Evolutionary conservation across 495 filamentous ascomycete species (phyloP).

Genomic region (Penicillium mononematosum): DNA sequence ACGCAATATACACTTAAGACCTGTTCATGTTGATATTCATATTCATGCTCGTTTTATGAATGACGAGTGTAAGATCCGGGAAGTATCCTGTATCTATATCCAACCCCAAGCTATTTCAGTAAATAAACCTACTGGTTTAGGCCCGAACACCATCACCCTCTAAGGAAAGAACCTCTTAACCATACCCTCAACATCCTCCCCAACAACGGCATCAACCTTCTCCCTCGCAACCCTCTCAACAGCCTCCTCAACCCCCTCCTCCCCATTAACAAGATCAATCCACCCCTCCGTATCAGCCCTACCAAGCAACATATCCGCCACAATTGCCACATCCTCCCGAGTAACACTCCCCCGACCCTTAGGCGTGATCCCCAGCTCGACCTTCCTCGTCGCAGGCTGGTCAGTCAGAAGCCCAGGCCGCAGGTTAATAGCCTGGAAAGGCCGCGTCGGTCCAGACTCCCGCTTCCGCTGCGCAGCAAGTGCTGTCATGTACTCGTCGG

Average conservation of each 20-base stretch:
- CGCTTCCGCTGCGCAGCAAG: slow-evolving; percentile 48
- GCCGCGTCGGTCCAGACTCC: slow-evolving; percentile 34
- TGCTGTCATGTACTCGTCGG: slow-evolving; percentile 69
- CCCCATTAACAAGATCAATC: slow-evolving; percentile 60
- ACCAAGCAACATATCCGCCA: slow-evolving; percentile 64
- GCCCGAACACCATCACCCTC: background rate
- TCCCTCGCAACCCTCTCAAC: slow-evolving; percentile 63
- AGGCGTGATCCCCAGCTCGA: slow-evolving; percentile 62
- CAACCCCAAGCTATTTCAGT: background rate
- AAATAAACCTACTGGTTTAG: background rate
- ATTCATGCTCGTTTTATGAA: background rate
- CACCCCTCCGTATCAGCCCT: slow-evolving; percentile 57
- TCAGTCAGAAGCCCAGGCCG: slow-evolving; percentile 65
- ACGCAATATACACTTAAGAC: slow-evolving; percentile 4
- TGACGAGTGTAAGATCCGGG: background rate
- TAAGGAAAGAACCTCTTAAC: slow-evolving; percentile 40
- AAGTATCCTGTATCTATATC: background rate
- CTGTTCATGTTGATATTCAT: background rate
- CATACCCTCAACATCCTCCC: slow-evolving; percentile 59
- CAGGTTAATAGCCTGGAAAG: slow-evolving; percentile 65
- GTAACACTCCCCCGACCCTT: slow-evolving; percentile 54
- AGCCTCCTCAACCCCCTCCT: slow-evolving; percentile 58
- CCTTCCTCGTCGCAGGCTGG: slow-evolving; percentile 56
- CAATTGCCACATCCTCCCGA: slow-evolving; percentile 67
- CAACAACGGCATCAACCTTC: slow-evolving; percentile 63